Evolutionary conservation across 2,329 filamentous ascomycete genomes (phyloP).

Genomic region (Colletotrichum sidae): DNA sequence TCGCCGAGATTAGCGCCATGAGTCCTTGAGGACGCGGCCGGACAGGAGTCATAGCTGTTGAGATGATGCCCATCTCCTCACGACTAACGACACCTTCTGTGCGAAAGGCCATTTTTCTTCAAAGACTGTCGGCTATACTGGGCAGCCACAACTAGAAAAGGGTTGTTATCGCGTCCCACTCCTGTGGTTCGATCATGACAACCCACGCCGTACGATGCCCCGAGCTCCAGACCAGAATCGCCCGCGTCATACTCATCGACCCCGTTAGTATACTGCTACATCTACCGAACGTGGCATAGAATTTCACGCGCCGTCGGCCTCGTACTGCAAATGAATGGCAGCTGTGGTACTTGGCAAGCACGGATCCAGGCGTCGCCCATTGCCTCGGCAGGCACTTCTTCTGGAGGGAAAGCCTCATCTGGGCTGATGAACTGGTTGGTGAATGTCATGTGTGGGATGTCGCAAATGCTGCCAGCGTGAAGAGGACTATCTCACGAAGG

Average conservation of each 20-base stretch:
- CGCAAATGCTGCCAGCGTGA: slow-evolving; percentile 9
- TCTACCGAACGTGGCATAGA: slow-evolving; percentile 77
- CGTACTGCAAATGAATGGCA: slow-evolving; percentile 74
- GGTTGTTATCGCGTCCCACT: slow-evolving; percentile 72
- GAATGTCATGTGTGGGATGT: background rate
- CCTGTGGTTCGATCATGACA: slow-evolving; percentile 70
- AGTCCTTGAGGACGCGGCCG: slow-evolving; percentile 46
- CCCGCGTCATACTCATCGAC: slow-evolving; percentile 62
- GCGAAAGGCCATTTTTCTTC: slow-evolving; percentile 63
- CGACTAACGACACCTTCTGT: slow-evolving; percentile 68
- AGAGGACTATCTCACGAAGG: slow-evolving; percentile 30
- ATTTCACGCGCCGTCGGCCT: slow-evolving; percentile 70
- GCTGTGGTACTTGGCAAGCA: slow-evolving; percentile 77
- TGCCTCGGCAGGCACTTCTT: slow-evolving; percentile 71
- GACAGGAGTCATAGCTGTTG: slow-evolving; percentile 73
- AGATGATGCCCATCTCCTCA: slow-evolving; percentile 74
- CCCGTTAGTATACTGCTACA: slow-evolving; percentile 77
- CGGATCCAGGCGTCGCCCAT: slow-evolving; percentile 74
- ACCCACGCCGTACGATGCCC: slow-evolving; percentile 69
- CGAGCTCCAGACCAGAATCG: slow-evolving; percentile 61
- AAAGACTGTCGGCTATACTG: slow-evolving; percentile 68
- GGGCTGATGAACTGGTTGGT: slow-evolving; percentile 71
- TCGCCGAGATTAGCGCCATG: slow-evolving; percentile 60
- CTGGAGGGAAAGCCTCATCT: slow-evolving; percentile 77
- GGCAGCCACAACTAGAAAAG: slow-evolving; percentile 66